Evolutionary conservation across 805 yeast species (phyloP), one percentile per base, ranked within the genome.

Genomic region (Saccharomyces kudriavzevii): DNA sequence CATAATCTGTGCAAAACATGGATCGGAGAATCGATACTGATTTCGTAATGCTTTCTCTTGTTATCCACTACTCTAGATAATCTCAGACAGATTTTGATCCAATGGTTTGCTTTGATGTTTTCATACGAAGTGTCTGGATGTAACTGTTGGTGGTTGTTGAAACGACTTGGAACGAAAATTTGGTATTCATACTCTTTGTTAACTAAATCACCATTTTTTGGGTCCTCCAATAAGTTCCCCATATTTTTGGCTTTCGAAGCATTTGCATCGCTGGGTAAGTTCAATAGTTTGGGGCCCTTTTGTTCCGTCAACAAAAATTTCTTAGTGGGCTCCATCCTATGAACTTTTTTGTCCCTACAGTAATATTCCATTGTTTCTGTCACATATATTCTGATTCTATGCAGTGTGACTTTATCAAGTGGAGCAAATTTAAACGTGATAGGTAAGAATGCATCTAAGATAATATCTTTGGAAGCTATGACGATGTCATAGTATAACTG

Each of bases 1-100:
- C 96, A 89, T 49, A 80, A 71, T 5, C 85, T 82, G 49, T 91
- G 83, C 50, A 91, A 72, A 4, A 94, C 76, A 63, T 87, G 95
- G 55, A 94, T 83, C 3, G 99, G 99, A 2, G 97, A 88, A 69
- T 94, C 99, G 53, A 94, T 92, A 54, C 89, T 84, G 47, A 94
- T 87, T 72, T 94, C 99, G 66, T 87, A 94, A 66, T 90, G 97
- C 66, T 91, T 94, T 48, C 96, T 75, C 65, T 88, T 88, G 11
- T 74, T 78, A 48, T 79, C 77, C 47, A 86, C 83, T n/a, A 76
- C 65, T 59, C 79, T 81, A 4, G 96, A 87, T 43, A 94, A 74
- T 50, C 98, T 74, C 51, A 94, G 71, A 58, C 96, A 86, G 14
- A 94, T 79, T 70, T 94, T 94, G 62, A 94, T 83, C 97, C 99